These are phyloP conservation scores for Turnera subulata DNA, from an alignment of 345 rosid genomes.

Conservation along the genomic window DNA sequence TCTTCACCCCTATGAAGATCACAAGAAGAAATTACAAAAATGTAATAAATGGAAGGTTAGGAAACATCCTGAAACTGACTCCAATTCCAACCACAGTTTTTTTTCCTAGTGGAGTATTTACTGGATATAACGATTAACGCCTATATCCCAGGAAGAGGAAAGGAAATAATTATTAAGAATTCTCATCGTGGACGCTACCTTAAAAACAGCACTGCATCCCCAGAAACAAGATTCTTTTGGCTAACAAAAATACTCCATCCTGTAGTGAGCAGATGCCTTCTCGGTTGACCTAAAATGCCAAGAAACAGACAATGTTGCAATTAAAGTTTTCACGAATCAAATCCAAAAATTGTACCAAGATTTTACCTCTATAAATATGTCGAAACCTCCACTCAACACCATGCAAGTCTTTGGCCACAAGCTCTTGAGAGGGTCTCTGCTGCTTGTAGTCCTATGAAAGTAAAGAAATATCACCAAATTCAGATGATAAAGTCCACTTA, in stretches of 20 bases:
- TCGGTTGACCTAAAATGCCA: conserved; percentile 80
- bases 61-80: background rate
- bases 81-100: too few species aligned
- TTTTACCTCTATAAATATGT: conserved; percentile 79
- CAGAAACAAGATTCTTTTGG: conserved; percentile 86
- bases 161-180: background rate
- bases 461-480: conserved; percentile 1
- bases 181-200: conserved; percentile 33
- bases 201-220: conserved; percentile 88
- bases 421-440: conserved; percentile 91
- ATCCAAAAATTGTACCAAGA: conserved; percentile 1
- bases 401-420: conserved; percentile 81
- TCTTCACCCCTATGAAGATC: conserved; percentile 53
- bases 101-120: background rate
- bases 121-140: background rate
- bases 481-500: background rate
- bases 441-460: conserved; percentile 73
- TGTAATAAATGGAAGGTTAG: background rate
- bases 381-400: conserved; percentile 89
- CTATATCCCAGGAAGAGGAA: background rate
- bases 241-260: conserved; percentile 96
- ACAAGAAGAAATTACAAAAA: background rate
- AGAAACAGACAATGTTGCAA: conserved; percentile 11
- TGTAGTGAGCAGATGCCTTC: conserved; percentile 93
- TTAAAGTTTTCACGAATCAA: conserved; percentile 9